Evolutionary conservation across 2,329 filamentous ascomycete species (phyloP), one percentile per base, ranked within the genome.

Genomic region (Hypocrella siamensis): DNA sequence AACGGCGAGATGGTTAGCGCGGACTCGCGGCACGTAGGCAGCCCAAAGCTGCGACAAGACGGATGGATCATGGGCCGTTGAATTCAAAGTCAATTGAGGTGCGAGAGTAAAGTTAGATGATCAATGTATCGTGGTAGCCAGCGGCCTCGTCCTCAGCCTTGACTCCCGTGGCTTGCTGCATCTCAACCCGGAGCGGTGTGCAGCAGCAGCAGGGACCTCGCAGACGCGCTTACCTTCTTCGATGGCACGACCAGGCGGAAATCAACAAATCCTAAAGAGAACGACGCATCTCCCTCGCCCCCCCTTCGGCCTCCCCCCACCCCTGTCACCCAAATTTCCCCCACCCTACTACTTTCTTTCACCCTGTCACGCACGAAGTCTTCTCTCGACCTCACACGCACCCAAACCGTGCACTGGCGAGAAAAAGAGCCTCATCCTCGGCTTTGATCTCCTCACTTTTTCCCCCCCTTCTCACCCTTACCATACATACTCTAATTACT

Each of bases 261-360:
- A 50, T 56, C 53, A 56, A 56, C 53, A 56, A 56, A 55, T 52
- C 49, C 46, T 47, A 36, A 40, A 44, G 39, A 44, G 45, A 46
- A 10, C n/a, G 7, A 26, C 43, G 36, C 37, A 39, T 37, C 30
- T 35, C 32, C 32, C 36, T 36, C 29, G 34, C 36, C 35, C 36
- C 30, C 36, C 15, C 16, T 10, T 8, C 27, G 8, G 3, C 16
- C 27, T n/a, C 27, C 17, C 16, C 17, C 16, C 27, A 2, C 8
- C 52, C 52, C 46, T 49, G 51, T 48, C 46, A 43, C 47, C 58
- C 56, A 58, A 58, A 56, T 59, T 54, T 56, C 57, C 56, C 58
- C 60, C 58, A 60, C 57, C 58, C n/a, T n/a, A n/a, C n/a, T 58
- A 57, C 56, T 56, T 54, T 53, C 50, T 40, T 44, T 37, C 39